A percentile compares a stretch with the other conserved stretches of the same genome.
Conservation (phyloP, 768 basidiomycete species). For the Russula foetens region DNA sequence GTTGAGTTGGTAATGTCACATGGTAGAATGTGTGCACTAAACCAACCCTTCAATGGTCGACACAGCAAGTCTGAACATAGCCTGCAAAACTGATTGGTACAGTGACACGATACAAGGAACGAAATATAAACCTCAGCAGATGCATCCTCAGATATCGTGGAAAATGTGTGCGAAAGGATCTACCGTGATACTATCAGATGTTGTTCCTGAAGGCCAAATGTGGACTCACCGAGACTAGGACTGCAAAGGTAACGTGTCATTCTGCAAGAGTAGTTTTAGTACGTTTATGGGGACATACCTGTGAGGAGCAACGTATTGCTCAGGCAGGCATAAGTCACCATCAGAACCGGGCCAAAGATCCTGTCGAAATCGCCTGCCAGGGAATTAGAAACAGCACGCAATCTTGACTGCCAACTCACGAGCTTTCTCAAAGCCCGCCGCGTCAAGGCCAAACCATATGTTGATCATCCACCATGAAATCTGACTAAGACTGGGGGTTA, state of each 20-base stretch:
- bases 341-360: constrained; percentile 83
- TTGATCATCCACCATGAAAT: constrained; percentile 97
- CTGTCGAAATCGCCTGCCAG: constrained; percentile 67
- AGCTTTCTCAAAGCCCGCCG: constrained; percentile 76
- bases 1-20: not conserved
- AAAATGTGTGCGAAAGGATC: constrained; percentile 95
- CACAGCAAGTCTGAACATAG: constrained; percentile 92
- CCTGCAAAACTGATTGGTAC: constrained; percentile 35
- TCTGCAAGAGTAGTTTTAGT: not conserved
- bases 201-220: not conserved
- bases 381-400: constrained; percentile 6
- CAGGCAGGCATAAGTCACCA: constrained; percentile 85
- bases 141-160: constrained; percentile 88
- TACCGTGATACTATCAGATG: constrained; percentile 24
- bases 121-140: constrained; percentile 62
- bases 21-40: not conserved
- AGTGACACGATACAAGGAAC: not conserved
- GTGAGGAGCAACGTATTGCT: constrained; percentile 91
- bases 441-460: constrained; percentile 92
- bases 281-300: constrained; percentile 36
- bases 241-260: constrained; percentile 3
- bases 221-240: constrained; percentile 8
- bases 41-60: constrained; percentile 86
- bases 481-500: constrained; percentile 31
- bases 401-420: constrained; percentile 39